Percentiles rank a stretch among this genome's conserved stretches.
These are phyloP conservation scores for Fusarium floridanum DNA, from an alignment of 2,329 filamentous ascomycete genomes.

Conservation along the genomic window DNA sequence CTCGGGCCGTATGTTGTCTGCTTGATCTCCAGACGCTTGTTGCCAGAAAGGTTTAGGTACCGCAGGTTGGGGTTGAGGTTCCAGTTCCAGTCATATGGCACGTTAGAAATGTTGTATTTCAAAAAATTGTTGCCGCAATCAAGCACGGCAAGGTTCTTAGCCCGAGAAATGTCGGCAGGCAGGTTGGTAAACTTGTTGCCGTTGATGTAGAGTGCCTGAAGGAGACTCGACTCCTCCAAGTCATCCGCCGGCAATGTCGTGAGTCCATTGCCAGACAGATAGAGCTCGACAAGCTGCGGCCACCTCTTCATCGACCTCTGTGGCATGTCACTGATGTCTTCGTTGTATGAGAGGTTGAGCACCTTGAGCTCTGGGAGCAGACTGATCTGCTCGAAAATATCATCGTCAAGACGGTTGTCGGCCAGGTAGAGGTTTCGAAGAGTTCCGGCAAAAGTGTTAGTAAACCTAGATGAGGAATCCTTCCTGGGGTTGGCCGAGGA, in stretches of 20 bases:
- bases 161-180: conserved; percentile 93
- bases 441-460: conserved; percentile 89
- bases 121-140: conserved; percentile 95
- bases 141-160: conserved; percentile 89
- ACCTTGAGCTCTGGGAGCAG: conserved; percentile 86
- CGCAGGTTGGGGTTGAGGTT: conserved; percentile 96
- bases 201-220: conserved; percentile 95
- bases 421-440: conserved; percentile 88
- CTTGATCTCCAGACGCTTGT: conserved; percentile 94
- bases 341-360: conserved; percentile 95
- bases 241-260: conserved; percentile 94
- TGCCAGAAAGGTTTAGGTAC: conserved; percentile 96
- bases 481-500: conserved; percentile 74
- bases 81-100: conserved; percentile 99
- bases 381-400: conserved; percentile 92
- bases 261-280: conserved; percentile 94
- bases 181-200: conserved; percentile 98
- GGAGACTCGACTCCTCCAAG: conserved; percentile 86
- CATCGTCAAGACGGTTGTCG: conserved; percentile 93
- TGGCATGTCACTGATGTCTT: conserved; percentile 87
- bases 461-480: conserved; percentile 87
- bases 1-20: conserved; percentile 65
- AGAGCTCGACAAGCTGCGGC: conserved; percentile 91
- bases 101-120: conserved; percentile 99
- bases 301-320: conserved; percentile 89